A percentile compares a stretch with the other conserved stretches of the same genome.
These are phyloP conservation scores for Auxenochlorella pyrenoidosa DNA, from an alignment of 139 green algal species.

Conservation along the genomic window DNA sequence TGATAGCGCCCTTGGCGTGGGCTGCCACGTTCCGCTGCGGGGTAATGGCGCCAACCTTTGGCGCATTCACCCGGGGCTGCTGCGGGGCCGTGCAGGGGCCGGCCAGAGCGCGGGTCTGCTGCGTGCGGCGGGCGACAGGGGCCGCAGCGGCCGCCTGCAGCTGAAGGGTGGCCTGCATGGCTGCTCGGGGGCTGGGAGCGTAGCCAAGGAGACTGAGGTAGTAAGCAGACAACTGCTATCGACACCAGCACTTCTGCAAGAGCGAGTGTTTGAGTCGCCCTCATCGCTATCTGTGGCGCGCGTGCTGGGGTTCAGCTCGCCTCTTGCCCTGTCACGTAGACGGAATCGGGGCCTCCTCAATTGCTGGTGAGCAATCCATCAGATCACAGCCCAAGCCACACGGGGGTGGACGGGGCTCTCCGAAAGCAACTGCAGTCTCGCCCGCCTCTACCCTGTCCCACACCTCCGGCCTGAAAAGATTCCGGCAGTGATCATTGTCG, in stretches of 20 bases:
- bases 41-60: conserved; percentile 17
- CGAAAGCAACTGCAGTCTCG: too few relatives aligned
- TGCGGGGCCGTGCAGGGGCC: background rate
- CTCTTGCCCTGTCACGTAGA: too few relatives aligned
- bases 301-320: too few relatives aligned
- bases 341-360: too few relatives aligned
- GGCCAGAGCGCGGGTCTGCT: conserved; percentile 5
- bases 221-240: background rate
- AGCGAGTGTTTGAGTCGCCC: background rate
- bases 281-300: too few relatives aligned
- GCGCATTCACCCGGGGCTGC: conserved; percentile 2
- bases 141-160: background rate
- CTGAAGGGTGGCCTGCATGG: conserved; percentile 21
- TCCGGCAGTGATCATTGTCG: too few relatives aligned
- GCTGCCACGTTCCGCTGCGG: conserved; percentile 20
- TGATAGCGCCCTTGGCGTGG: conserved; percentile 35
- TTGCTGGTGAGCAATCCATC: too few relatives aligned
- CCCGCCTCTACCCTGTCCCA: too few relatives aligned
- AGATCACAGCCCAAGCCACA: too few relatives aligned
- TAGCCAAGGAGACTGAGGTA: background rate
- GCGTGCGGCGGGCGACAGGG: background rate
- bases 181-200: background rate
- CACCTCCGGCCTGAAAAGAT: too few relatives aligned
- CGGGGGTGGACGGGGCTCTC: too few relatives aligned
- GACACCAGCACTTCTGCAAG: background rate